These are phyloP conservation scores for Dryas drummondii DNA, from an alignment of 306 rosid species.

Conservation along the genomic window DNA sequence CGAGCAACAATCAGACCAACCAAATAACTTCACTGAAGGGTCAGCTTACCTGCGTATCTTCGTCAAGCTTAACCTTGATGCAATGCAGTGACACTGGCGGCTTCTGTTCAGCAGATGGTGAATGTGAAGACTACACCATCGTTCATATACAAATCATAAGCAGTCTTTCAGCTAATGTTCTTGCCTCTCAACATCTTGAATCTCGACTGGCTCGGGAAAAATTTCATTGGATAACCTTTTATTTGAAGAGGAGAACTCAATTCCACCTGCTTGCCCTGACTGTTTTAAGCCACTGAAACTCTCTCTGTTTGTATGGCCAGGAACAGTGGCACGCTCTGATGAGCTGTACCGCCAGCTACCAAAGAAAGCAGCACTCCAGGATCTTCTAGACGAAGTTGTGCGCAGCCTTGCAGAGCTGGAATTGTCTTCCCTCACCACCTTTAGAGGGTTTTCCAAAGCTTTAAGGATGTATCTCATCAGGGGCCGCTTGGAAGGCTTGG, in stretches of 20 bases:
- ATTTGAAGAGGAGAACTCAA: conserved; percentile 68
- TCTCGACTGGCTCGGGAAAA: conserved; percentile 84
- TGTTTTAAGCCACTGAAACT: conserved; percentile 47
- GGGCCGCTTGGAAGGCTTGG: conserved; percentile 86
- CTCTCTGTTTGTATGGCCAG: conserved; percentile 46
- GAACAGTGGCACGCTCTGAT: conserved; percentile 55
- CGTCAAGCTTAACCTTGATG: neutral
- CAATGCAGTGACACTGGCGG: neutral
- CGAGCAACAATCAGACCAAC: neutral
- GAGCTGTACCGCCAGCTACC: conserved; percentile 95
- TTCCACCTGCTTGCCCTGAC: conserved; percentile 58
- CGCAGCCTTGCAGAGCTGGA: conserved; percentile 73
- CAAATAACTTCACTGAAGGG: neutral
- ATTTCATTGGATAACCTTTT: conserved; percentile 82
- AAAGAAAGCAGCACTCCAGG: conserved; percentile 80
- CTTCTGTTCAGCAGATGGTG: neutral
- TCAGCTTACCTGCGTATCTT: neutral
- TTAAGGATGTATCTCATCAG: conserved; percentile 74
- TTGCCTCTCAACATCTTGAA: conserved; percentile 53
- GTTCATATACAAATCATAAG: conserved; percentile 12
- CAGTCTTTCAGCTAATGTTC: conserved; percentile 30
- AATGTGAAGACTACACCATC: neutral
- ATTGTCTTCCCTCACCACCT: conserved; percentile 79
- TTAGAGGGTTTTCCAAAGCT: conserved; percentile 94
- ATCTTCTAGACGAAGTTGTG: conserved; percentile 74